These are phyloP conservation scores for Thraustotheca clavata DNA, from an alignment of 352 stramenopile genomes.

Conservation along the genomic window DNA sequence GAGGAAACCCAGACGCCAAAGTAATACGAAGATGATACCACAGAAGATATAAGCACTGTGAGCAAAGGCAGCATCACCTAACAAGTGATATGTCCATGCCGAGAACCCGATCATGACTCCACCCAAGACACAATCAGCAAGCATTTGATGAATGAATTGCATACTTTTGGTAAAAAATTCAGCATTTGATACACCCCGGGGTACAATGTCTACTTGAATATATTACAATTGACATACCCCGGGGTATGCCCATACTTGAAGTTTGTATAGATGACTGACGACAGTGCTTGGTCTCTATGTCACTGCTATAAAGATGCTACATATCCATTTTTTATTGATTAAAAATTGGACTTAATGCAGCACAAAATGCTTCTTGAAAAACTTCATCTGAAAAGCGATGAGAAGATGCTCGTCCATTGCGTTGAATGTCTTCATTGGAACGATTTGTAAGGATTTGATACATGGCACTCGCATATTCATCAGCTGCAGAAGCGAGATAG, in stretches of 20 bases:
- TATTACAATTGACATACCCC: not conserved
- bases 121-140: not conserved
- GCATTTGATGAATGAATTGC: not conserved
- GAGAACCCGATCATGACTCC: not conserved
- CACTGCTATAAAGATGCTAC: not conserved
- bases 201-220: not conserved
- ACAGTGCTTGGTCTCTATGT: too few relatives aligned
- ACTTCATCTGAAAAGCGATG: conserved; percentile 63
- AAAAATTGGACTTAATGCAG: conserved; percentile 30
- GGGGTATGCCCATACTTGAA: not conserved
- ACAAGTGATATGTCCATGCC: not conserved
- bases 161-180: not conserved
- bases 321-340: not conserved
- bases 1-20: not conserved
- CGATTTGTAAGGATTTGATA: conserved; percentile 33
- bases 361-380: conserved; percentile 58
- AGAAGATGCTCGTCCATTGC: conserved; percentile 34
- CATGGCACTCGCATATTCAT: conserved; percentile 86
- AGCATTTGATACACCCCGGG: not conserved
- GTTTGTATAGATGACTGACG: not conserved
- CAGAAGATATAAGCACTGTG: not conserved
- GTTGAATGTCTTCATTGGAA: conserved; percentile 35
- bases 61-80: not conserved
- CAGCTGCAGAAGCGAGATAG: conserved; percentile 73
- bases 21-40: not conserved